Evolutionary conservation across 2,329 filamentous ascomycete genomes (phyloP), one percentile per base, ranked within the genome.

Genomic region (Colletotrichum acutatum): DNA sequence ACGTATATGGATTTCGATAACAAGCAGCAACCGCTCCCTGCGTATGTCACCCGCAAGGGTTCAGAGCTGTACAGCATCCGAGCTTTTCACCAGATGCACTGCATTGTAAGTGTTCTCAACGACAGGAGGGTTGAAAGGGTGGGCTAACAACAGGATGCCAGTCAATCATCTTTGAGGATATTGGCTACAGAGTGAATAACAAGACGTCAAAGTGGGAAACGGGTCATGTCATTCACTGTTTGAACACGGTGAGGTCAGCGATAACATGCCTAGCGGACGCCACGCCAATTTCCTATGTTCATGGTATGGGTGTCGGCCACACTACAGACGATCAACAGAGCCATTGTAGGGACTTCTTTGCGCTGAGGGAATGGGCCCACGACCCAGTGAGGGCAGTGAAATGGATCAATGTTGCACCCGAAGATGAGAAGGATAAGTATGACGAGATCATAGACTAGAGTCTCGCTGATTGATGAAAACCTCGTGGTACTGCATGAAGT

Each of bases 21-120:
- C 12, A 42, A 56, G 2, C 34, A 16, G 24, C 56, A 60, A 2
- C 68, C 68, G 0, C 2, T 71, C 19, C 68, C 68, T 0, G 6
- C 68, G 5, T 71, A 71, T 26, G 49, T 71, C 0, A 71, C 68
- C 12, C 42, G 62, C 0, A 61, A 66, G 24, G 68, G 68, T 5
- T 66, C 68, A 8, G 68, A 71, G 11, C 49, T 71, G 0, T 71
- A 71, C 46, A 71, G 62, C 56, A 71, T 71, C n/a, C 59, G 68
- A 11, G 68, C 68, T 2, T 71, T 71, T 26, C 68, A 71, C 11
- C 68, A 71, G 26, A 71, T 71, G 68, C 68, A 71, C 56, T 71
- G 68, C 62, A 24, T 71, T 16, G 68, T 71, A 30, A 71, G 68
- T 59, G 14, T 7, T 12, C 3, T 7, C 0, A 6, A 24, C 0